Evolutionary conservation across 2,329 filamentous ascomycete species (phyloP), one percentile per base, ranked within the genome.

Genomic region (Alternaria alternata): DNA sequence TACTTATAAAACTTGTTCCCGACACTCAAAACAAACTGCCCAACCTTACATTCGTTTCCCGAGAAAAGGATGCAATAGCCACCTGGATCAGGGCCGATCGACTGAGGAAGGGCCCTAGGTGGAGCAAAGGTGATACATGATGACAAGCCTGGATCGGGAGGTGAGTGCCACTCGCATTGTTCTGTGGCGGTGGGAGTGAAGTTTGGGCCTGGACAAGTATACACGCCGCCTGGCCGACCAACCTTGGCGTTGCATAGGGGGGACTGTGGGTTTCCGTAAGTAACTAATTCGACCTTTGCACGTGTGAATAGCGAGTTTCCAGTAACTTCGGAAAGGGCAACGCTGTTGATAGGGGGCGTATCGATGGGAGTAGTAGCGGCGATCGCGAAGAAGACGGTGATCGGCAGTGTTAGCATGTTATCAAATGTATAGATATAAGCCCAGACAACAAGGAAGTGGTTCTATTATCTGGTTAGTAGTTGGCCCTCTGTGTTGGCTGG

Each of bases 191-290:
- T 42, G 11, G 53, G 30, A 1, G 38, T 43, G 34, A 56, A 56
- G 22, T 41, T n/a, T 7, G 53, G 43, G 0, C 24, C 16, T 9
- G 43, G 53, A 22, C 53, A 49, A 11, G 47, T 38, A 32, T 56
- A 56, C 16, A 56, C 43, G 24, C 43, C 43, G 24, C 53, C 53
- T 0, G 53, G 43, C 22, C 46, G 20, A 22, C 53, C 44, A 16
- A 28, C 11, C 16, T 22, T 38, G 24, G 12, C 9, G 7, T 28
- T 24, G n/a, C 49, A 52, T n/a, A 39, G 14, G 14, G 22, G 11
- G 11, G 49, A 41, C 9, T 38, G 28, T 16, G 34, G 49, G 1
- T 39, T n/a, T 8, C 4, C 16, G 24, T 24, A 51, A 8, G 22
- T 36, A 22, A 5, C 20, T 5, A 39, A n/a, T 16, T 51, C 20